Evolutionary conservation across 352 stramenopile genomes (phyloP).

Genomic region (Phytophthora citricola): DNA sequence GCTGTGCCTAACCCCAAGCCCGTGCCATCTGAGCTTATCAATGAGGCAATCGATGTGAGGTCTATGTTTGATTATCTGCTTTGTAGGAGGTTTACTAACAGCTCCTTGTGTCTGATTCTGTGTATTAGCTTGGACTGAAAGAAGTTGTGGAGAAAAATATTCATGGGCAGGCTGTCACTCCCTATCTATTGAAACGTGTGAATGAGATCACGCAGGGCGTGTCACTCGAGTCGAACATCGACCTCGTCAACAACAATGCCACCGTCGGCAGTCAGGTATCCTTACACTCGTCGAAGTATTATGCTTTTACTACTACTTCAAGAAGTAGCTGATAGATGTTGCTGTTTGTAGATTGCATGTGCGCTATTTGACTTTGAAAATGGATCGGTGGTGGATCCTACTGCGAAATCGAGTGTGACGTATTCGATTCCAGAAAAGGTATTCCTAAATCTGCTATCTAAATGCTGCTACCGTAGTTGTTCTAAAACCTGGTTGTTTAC

Average conservation of each 20-base stretch:
- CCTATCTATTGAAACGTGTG: slow-evolving; percentile 88
- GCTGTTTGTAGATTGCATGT: slow-evolving; percentile 57
- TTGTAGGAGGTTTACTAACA: not conserved
- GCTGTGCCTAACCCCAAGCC: slow-evolving; percentile 91
- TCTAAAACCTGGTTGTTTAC: not conserved
- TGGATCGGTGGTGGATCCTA: slow-evolving; percentile 18
- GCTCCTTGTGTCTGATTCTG: slow-evolving; percentile 6
- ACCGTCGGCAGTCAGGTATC: slow-evolving; percentile 93
- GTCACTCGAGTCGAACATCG: slow-evolving; percentile 96
- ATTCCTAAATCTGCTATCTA: slow-evolving; percentile 1
- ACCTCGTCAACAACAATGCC: slow-evolving; percentile 97
- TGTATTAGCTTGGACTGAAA: slow-evolving; percentile 65
- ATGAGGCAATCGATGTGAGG: slow-evolving; percentile 88
- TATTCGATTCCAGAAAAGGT: slow-evolving; percentile 69
- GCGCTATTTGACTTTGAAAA: slow-evolving; percentile 71
- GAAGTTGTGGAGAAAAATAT: slow-evolving; percentile 90
- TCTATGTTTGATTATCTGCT: not conserved
- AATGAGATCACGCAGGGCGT: slow-evolving; percentile 95
- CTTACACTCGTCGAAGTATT: not conserved
- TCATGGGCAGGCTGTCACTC: slow-evolving; percentile 95
- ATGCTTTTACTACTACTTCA: not conserved
- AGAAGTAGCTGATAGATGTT: not conserved
- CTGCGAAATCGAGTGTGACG: slow-evolving; percentile 10
- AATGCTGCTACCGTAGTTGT: slow-evolving; percentile 1
- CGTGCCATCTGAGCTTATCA: slow-evolving; percentile 86